Conservation (phyloP, 192 early-diverging fungal genomes). For the Phlyctochytrium bullatum region DNA sequence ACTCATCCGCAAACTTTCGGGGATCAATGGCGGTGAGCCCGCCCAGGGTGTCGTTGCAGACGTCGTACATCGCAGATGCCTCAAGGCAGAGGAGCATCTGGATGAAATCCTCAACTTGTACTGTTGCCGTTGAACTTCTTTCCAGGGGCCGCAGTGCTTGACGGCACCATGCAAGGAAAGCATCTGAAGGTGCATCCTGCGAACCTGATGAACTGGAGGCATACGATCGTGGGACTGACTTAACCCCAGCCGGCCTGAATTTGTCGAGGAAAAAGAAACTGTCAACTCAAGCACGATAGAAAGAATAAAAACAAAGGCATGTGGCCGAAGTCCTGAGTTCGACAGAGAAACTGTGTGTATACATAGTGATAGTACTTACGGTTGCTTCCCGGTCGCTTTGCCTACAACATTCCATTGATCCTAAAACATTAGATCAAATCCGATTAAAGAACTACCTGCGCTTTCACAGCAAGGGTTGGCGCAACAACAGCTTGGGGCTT, state of each 20-base stretch:
- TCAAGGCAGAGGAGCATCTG: conserved; percentile 49
- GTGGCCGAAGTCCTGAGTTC: too few species aligned
- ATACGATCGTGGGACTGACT: too few species aligned
- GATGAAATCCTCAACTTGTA: conserved; percentile 57
- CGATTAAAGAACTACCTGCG: too few species aligned
- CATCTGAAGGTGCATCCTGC: conserved; percentile 13
- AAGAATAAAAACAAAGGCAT: too few species aligned
- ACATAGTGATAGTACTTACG: neutral
- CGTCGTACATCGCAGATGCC: conserved; percentile 33
- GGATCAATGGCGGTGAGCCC: conserved; percentile 57
- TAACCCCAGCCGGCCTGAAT: too few species aligned
- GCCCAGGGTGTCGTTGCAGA: conserved; percentile 56
- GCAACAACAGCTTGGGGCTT: neutral
- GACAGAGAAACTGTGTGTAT: too few species aligned
- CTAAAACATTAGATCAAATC: too few species aligned
- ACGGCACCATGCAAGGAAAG: conserved; percentile 44
- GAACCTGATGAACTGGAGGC: conserved; percentile 13
- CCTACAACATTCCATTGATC: conserved; percentile 56
- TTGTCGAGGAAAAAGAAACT: too few species aligned
- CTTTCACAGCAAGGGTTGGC: too few species aligned
- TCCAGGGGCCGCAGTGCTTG: conserved; percentile 37
- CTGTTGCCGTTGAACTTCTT: conserved; percentile 35
- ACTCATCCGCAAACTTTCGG: conserved; percentile 55
- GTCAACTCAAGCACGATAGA: too few species aligned
- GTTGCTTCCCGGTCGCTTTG: conserved; percentile 23